Percentiles rank a stretch among this genome's conserved stretches.
Conservation (phyloP, 352 stramenopile genomes). For the Thraustotheca clavata region DNA sequence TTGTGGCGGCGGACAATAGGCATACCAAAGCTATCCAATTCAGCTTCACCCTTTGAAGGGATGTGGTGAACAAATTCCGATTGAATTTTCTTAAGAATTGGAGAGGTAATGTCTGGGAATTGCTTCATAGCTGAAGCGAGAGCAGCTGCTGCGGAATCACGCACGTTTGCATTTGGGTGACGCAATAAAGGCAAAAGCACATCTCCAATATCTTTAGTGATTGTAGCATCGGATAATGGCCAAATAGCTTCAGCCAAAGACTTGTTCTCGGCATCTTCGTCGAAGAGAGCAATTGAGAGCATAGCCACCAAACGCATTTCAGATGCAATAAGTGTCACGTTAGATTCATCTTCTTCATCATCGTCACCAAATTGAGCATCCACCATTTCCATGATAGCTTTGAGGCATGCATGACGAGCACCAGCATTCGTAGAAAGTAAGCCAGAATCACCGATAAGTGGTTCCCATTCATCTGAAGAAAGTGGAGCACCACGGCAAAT, state of each 20-base stretch:
- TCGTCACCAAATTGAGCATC: conserved; percentile 26
- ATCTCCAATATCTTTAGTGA: conserved; percentile 32
- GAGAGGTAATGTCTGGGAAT: conserved; percentile 64
- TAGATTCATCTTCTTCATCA: conserved; percentile 39
- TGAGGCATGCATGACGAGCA: conserved; percentile 48
- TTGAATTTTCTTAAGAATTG: conserved; percentile 58
- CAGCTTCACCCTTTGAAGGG: conserved; percentile 25
- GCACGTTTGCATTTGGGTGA: conserved; percentile 64
- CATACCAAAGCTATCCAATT: conserved; percentile 70
- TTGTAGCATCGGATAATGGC: conserved; percentile 36
- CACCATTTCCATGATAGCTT: conserved; percentile 45
- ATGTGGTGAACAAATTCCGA: conserved; percentile 34
- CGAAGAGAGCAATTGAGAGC: conserved; percentile 59
- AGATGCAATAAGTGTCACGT: conserved; percentile 21
- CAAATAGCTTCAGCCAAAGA: conserved; percentile 55
- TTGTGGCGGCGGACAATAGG: conserved; percentile 50
- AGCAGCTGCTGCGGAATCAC: conserved; percentile 62
- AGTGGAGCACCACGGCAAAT: conserved; percentile 49
- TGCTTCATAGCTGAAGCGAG: conserved; percentile 74
- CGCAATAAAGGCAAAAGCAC: conserved; percentile 63
- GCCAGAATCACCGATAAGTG: conserved; percentile 57
- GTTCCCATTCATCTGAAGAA: conserved; percentile 49
- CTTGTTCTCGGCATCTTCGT: conserved; percentile 48
- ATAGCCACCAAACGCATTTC: conserved; percentile 40
- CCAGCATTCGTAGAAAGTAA: conserved; percentile 51